Conservation (phyloP, 495 filamentous ascomycete species). For the Pyrenula aspistea region DNA sequence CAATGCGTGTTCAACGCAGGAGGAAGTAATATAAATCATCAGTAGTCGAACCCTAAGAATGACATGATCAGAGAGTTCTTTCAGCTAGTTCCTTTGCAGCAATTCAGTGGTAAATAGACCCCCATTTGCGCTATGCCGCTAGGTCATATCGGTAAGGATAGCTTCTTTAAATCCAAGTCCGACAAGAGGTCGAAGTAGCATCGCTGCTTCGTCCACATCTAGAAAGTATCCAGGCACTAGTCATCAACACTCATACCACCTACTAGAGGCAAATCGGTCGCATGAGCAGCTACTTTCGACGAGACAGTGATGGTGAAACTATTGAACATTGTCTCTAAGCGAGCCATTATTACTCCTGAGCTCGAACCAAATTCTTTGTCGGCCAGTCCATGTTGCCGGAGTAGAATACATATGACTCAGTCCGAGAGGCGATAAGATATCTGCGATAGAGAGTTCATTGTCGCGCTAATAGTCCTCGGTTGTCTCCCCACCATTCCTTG, state of each 20-base stretch:
- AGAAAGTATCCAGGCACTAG: not conserved
- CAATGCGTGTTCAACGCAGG: not conserved
- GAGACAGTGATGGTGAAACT: no score
- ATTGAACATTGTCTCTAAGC: no score
- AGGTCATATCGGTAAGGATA: no score
- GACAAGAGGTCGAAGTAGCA: no score
- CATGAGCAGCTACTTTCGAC: no score
- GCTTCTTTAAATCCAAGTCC: no score
- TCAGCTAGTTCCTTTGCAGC: not conserved
- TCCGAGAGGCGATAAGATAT: not conserved
- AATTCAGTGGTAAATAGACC: not conserved
- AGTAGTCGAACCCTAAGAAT: not conserved
- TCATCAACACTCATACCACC: not conserved
- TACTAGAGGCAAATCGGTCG: not conserved
- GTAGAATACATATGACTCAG: not conserved
- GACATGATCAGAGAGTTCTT: not conserved
- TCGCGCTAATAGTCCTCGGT: conserved; percentile 52
- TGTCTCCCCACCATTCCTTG: conserved; percentile 70
- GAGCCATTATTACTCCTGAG: no score
- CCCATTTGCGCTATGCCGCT: not conserved
- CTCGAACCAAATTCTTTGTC: no score
- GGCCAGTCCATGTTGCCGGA: no score
- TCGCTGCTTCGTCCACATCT: not conserved
- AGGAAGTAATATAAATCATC: not conserved
- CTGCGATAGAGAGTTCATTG: conserved; percentile 28